Evolutionary conservation across 345 rosid genomes (phyloP), one percentile per base, ranked within the genome.

Genomic region (Citrus medica): DNA sequence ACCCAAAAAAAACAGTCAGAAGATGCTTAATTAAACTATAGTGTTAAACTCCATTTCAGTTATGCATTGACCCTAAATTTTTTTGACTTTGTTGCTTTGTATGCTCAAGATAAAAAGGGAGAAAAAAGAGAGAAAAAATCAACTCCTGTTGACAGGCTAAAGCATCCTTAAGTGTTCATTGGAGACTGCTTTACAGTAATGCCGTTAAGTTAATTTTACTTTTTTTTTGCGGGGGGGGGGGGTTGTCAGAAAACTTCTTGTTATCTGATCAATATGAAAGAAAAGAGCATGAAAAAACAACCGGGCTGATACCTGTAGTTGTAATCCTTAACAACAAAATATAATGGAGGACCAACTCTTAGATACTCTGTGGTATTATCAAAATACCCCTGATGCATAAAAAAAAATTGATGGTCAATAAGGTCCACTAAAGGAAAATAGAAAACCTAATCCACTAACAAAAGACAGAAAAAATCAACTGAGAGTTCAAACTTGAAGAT

Each of bases 281-380:
- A 25, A 33, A 37, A 48, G 77, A 51, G 51, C 53, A 56, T 22
- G 58, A 71, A 48, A 42, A 16, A 46, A 61, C 53, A 53, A 9
- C 40, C 53, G 51, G 68, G 21, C 53, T 22, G 46, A 33, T 81
- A 86, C 92, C 92, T 89, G 71, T 87, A 89, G 55, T 89, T 89
- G 78, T 83, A 89, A 81, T 86, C 81, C 84, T 89, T 88, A 61
- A 88, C 92, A 68, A 89, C 92, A 83, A 89, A 87, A 80, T 89
- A 89, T 8, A 89, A 61, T 0, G 92, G 92, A 0, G 92, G 89
- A 58, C 92, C 92, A 56, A 89, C 83, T 82, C 89, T 82, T 48
- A 89, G 89, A 78, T 87, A 79, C 71, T 89, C 86, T 1, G 92
- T 77, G 35, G 88, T 80, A 74, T 89, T 69, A 68, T 82, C 83